phyloP scores from a whole-genome alignment of 2,329 filamentous ascomycete species.

The Coleophoma eucalyptorum region DNA sequence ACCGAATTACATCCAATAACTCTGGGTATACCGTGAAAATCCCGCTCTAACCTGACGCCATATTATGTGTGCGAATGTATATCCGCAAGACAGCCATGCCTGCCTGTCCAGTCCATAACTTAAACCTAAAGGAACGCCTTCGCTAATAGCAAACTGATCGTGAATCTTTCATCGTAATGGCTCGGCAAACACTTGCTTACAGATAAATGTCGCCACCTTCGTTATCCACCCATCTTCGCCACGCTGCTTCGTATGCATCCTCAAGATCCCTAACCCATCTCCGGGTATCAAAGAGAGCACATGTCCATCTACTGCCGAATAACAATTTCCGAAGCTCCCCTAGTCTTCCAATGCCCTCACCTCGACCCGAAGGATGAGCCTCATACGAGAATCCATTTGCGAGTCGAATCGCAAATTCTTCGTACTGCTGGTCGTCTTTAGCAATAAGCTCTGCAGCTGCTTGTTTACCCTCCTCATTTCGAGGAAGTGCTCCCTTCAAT shows the following conservation, averaged over 20 bases:
- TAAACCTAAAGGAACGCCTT: not conserved
- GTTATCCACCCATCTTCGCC: constrained; percentile 81
- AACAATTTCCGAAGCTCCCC: constrained; percentile 76
- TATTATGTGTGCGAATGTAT: not conserved
- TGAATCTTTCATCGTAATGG: no score
- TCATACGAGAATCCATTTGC: constrained; percentile 61
- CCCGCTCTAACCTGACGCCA: not conserved
- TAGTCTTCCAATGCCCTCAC: constrained; percentile 63
- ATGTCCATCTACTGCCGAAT: constrained; percentile 80
- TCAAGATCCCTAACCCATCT: constrained; percentile 92
- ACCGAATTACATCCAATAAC: not conserved
- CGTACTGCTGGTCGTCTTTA: constrained; percentile 76
- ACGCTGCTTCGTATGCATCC: constrained; percentile 81
- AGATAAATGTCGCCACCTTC: constrained; percentile 93
- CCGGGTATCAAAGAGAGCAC: constrained; percentile 84
- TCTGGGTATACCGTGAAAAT: not conserved
- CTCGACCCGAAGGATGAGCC: constrained; percentile 37
- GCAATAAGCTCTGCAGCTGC: constrained; percentile 77
- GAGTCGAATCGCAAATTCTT: constrained; percentile 68
- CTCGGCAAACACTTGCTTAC: constrained; percentile 3
- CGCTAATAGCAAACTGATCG: not conserved
- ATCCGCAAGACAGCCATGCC: no score
- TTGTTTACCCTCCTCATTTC: constrained; percentile 57
- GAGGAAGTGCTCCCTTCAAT: constrained; percentile 81
- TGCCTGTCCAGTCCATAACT: no score